Conservation (phyloP, 2,329 filamentous ascomycete species). For the Colletotrichum abscissum region DNA sequence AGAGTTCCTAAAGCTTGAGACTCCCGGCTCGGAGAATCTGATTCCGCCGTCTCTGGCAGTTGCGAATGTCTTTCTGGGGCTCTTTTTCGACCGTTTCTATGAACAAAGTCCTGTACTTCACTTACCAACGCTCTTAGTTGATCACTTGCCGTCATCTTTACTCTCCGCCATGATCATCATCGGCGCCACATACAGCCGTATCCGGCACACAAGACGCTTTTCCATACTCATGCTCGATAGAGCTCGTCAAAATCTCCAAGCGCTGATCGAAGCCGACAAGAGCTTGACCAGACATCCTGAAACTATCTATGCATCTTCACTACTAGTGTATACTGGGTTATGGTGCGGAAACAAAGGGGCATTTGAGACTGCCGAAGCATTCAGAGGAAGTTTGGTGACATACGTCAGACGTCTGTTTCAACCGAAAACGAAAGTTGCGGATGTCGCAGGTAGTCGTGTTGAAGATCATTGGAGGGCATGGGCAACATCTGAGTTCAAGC, state of each 20-base stretch:
- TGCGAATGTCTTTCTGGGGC: slow-evolving; percentile 10
- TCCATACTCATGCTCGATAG: slow-evolving; percentile 8
- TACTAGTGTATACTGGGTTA: slow-evolving; percentile 12
- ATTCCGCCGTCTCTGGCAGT: slow-evolving; percentile 1
- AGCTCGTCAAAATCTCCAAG: slow-evolving; percentile 1
- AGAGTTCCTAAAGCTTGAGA: neutral
- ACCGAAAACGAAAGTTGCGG: neutral
- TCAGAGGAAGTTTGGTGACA: slow-evolving; percentile 13
- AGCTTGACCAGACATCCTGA: neutral
- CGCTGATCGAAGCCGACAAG: neutral
- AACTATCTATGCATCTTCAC: slow-evolving; percentile 9
- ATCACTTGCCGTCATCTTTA: neutral
- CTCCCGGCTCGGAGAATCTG: neutral
- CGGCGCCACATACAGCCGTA: slow-evolving; percentile 11
- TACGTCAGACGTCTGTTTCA: slow-evolving; percentile 3
- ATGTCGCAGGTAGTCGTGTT: neutral
- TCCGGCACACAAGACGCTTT: slow-evolving; percentile 3
- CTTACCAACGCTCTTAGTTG: neutral
- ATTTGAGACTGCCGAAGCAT: slow-evolving; percentile 18
- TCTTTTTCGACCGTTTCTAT: slow-evolving; percentile 8
- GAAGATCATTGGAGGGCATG: neutral
- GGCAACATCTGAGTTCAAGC: neutral
- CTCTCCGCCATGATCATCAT: slow-evolving; percentile 15
- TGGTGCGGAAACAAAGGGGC: slow-evolving; percentile 28
- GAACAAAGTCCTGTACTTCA: slow-evolving; percentile 19